Evolutionary conservation across 2,329 filamentous ascomycete genomes (phyloP).

Genomic region (Onygenales sp.): DNA sequence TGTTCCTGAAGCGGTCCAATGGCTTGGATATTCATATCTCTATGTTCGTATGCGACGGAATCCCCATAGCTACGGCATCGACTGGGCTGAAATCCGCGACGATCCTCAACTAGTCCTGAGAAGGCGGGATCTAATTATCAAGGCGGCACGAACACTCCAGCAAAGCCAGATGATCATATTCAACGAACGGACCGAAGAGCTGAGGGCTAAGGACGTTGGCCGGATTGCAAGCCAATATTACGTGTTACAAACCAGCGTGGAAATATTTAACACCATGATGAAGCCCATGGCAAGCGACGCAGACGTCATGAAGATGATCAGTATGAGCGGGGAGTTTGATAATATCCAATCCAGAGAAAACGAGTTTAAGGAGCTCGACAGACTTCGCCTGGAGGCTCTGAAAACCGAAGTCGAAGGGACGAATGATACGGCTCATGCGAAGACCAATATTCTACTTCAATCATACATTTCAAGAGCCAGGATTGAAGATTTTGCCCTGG

Average conservation of each 20-base stretch:
- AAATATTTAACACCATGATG: slow-evolving; percentile 97
- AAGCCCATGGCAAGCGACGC: slow-evolving; percentile 73
- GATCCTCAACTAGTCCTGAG: slow-evolving; percentile 82
- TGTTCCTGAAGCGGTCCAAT: slow-evolving; percentile 84
- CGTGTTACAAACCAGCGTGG: slow-evolving; percentile 82
- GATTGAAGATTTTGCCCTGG: slow-evolving; percentile 85
- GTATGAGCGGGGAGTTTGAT: slow-evolving; percentile 95
- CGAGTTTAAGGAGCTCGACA: slow-evolving; percentile 77
- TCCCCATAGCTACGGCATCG: slow-evolving; percentile 85
- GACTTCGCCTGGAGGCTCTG: slow-evolving; percentile 59
- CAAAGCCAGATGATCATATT: slow-evolving; percentile 98
- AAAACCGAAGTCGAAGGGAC: slow-evolving; percentile 70
- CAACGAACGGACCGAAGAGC: slow-evolving; percentile 86
- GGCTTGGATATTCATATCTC: slow-evolving; percentile 95
- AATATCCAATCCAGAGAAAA: slow-evolving; percentile 89
- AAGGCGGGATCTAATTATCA: slow-evolving; percentile 73
- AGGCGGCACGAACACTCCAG: slow-evolving; percentile 78
- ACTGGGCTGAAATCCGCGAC: slow-evolving; percentile 81
- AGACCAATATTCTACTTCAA: slow-evolving; percentile 92
- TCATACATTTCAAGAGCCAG: slow-evolving; percentile 83
- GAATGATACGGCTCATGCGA: slow-evolving; percentile 62
- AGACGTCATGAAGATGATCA: slow-evolving; percentile 91
- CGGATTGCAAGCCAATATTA: slow-evolving; percentile 97
- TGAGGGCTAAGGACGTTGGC: slow-evolving; percentile 88
- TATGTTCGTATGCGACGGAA: slow-evolving; percentile 95